Percentiles rank a stretch among this genome's conserved stretches.
Evolutionary conservation across 768 basidiomycete species (phyloP).

Genomic region (Tulasnella sp.): DNA sequence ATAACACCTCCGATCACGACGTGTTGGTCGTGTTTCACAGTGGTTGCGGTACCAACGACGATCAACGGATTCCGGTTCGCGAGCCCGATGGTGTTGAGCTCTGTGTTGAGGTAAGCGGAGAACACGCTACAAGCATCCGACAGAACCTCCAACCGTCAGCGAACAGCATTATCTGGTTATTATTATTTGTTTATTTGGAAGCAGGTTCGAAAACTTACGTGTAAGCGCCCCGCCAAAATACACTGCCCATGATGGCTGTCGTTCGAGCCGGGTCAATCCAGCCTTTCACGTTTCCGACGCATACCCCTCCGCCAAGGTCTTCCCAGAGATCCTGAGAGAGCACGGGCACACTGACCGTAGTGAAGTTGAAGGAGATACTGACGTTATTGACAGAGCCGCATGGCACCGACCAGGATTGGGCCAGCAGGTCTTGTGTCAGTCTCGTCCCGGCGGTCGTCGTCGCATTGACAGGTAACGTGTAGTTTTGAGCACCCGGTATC

Average conservation of each 20-base stretch:
- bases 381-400: not conserved
- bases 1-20: constrained; percentile 16
- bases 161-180: no score
- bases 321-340: not conserved
- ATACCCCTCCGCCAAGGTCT: not conserved
- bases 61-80: not conserved
- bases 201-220: not conserved
- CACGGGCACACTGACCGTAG: not conserved
- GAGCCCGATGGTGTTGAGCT: constrained; percentile 8
- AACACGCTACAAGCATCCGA: not conserved
- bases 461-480: not conserved
- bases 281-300: constrained; percentile 12
- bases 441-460: not conserved
- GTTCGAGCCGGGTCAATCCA: constrained; percentile 6
- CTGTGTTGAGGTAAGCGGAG: not conserved
- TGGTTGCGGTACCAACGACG: not conserved
- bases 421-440: not conserved
- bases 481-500: not conserved
- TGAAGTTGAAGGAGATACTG: not conserved
- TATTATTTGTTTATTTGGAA: no score
- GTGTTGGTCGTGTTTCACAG: not conserved
- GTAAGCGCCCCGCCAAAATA: constrained; percentile 3
- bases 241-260: constrained; percentile 5
- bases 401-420: not conserved
- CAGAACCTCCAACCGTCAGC: not conserved